Conservation (phyloP, 1,139 yeast genomes). For the Kazachstania sp. region DNA sequence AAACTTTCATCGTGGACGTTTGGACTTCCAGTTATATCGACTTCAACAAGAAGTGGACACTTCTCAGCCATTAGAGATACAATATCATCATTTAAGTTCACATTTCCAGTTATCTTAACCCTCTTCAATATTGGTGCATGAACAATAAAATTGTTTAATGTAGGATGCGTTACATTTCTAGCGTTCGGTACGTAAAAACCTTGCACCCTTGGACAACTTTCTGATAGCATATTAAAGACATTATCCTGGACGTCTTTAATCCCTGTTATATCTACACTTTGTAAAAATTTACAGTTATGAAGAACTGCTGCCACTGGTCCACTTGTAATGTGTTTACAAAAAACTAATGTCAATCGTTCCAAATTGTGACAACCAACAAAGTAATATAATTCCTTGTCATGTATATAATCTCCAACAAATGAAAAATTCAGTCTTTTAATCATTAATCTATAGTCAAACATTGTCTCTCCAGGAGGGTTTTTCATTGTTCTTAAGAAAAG, state of each 20-base stretch:
- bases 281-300: slow-evolving; percentile 57
- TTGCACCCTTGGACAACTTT: slow-evolving; percentile 67
- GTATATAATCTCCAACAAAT: slow-evolving; percentile 58
- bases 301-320: slow-evolving; percentile 54
- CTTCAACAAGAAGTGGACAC: slow-evolving; percentile 78
- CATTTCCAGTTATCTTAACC: slow-evolving; percentile 70
- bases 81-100: slow-evolving; percentile 58
- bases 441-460: slow-evolving; percentile 65
- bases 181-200: slow-evolving; percentile 90
- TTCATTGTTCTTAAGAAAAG: slow-evolving; percentile 50
- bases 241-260: slow-evolving; percentile 61
- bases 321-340: slow-evolving; percentile 61
- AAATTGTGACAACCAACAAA: slow-evolving; percentile 59
- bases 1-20: slow-evolving; percentile 58
- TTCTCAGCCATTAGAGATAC: slow-evolving; percentile 53
- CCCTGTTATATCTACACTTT: slow-evolving; percentile 86
- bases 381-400: slow-evolving; percentile 52
- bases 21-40: slow-evolving; percentile 81
- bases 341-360: slow-evolving; percentile 79
- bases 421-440: slow-evolving; percentile 77
- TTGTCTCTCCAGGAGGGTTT: slow-evolving; percentile 41
- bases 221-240: slow-evolving; percentile 62
- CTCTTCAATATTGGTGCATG: slow-evolving; percentile 73
- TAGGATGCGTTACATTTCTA: slow-evolving; percentile 53
- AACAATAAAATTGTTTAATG: slow-evolving; percentile 51